Conservation (phyloP, 1,139 yeast species). For the Candida sp. region DNA sequence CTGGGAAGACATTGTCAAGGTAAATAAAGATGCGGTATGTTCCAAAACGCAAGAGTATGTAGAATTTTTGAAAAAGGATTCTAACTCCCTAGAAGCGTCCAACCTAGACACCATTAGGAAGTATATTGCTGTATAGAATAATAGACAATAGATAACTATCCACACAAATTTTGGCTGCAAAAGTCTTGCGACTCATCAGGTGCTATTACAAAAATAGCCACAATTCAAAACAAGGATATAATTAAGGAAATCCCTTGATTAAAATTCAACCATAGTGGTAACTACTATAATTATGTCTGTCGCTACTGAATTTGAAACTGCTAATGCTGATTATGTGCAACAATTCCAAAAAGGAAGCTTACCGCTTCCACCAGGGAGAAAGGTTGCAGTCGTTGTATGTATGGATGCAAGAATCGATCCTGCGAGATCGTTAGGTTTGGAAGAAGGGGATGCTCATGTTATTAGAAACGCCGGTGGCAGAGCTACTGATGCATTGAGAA, state of each 20-base stretch:
- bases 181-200: background rate
- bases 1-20: constrained; percentile 18
- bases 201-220: background rate
- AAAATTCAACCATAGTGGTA: background rate
- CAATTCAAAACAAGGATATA: background rate
- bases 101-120: constrained; percentile 3
- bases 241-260: background rate
- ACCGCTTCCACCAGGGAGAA: constrained; percentile 33
- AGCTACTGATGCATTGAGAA: constrained; percentile 36
- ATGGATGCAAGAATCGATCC: constrained; percentile 48
- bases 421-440: constrained; percentile 34
- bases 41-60: constrained; percentile 21
- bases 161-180: background rate
- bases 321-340: constrained; percentile 15
- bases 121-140: background rate
- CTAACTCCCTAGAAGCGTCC: constrained; percentile 11
- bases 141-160: background rate
- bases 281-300: constrained; percentile 17
- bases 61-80: constrained; percentile 21
- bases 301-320: constrained; percentile 21
- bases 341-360: constrained; percentile 21
- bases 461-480: constrained; percentile 46
- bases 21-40: constrained; percentile 22
- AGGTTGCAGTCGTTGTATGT: constrained; percentile 36
- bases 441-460: constrained; percentile 44